Base-by-base conservation (phyloP, 1,139 yeast species). In the Yamadazyma sp. region DNA sequence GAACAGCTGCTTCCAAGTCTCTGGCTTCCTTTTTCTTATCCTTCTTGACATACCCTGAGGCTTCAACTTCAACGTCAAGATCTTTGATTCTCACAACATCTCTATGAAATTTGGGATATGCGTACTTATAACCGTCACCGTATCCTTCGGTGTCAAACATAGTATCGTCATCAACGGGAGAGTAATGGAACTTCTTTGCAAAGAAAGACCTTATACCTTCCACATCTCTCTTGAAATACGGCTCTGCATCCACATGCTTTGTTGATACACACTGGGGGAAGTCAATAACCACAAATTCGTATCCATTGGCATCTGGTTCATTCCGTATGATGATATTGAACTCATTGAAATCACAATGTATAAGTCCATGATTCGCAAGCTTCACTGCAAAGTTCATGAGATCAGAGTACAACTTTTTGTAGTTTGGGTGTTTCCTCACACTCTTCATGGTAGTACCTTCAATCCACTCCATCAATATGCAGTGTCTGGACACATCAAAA, bases 211-310 rank as follows among this genome's bases (percentile, higher is more conserved):
- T 73, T 43, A 92, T 81, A 56, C 97, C 90, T 43, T 87, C 85
- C 17, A 92, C 95, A 64, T 92, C 99, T 64, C 98, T 77, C 50
- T 86, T 81, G 59, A 92, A 92, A 59, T 87, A 90, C 42, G 74
- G 76, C 48, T 82, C 82, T 10, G 98, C 97, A 56, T 92, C 96
- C 3, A 70, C 73, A 58, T 92, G 99, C 50, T 86, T 90, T 31
- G 86, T 86, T 13, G 96, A 87, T 16, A 92, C 86, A 80, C 97
- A 90, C 63, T 92, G 99, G 4, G 99, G 99, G 70, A 92, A 92
- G 73, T 92, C 99, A 52, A 92, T 92, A 18, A 92, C 96, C 17
- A 89, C 84, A 51, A 89, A 87, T 17, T 82, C 86, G 36, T 61
- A 65, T 42, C 80, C 85, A 37, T 75, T 75, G 28, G 72, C 74